These are phyloP conservation scores for Blepharisma japonicum DNA, from an alignment of 73 alveolate genomes.

Conservation along the genomic window DNA sequence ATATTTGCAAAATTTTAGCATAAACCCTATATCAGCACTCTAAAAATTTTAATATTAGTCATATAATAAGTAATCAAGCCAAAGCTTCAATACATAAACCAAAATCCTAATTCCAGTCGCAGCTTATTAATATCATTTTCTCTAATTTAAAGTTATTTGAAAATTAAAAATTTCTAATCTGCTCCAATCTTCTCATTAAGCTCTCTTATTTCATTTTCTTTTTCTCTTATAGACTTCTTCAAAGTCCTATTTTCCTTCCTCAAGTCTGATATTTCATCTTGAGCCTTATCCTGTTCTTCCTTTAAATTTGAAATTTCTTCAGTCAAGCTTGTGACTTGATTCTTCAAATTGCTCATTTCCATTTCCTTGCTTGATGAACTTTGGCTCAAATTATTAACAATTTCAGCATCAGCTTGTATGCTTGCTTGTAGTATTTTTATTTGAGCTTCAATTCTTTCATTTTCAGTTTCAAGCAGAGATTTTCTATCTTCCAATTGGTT, in stretches of 20 bases:
- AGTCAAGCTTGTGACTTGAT: not conserved
- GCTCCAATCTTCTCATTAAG: no score
- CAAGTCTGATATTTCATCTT: not conserved
- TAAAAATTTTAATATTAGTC: no score
- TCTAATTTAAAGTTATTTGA: no score
- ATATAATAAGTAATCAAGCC: no score
- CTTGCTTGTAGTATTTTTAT: not conserved
- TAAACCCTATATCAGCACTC: no score
- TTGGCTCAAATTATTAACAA: slow-evolving; percentile 3
- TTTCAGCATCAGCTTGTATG: not conserved
- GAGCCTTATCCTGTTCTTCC: slow-evolving; percentile 1
- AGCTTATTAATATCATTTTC: no score
- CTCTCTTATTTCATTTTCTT: not conserved
- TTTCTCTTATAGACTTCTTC: not conserved
- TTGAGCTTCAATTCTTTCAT: slow-evolving; percentile 15
- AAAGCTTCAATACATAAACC: no score
- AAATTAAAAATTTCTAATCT: no score
- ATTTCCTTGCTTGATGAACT: not conserved
- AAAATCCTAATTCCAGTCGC: no score
- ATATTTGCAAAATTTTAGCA: no score
- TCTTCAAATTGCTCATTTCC: not conserved
- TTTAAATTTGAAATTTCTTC: not conserved
- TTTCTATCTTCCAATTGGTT: not conserved
- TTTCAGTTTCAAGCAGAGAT: not conserved
- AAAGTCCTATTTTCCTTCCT: not conserved